Evolutionary conservation across 371 early-diverging fungal genomes (phyloP).

Genomic region (Syncephalastrum sp.): DNA sequence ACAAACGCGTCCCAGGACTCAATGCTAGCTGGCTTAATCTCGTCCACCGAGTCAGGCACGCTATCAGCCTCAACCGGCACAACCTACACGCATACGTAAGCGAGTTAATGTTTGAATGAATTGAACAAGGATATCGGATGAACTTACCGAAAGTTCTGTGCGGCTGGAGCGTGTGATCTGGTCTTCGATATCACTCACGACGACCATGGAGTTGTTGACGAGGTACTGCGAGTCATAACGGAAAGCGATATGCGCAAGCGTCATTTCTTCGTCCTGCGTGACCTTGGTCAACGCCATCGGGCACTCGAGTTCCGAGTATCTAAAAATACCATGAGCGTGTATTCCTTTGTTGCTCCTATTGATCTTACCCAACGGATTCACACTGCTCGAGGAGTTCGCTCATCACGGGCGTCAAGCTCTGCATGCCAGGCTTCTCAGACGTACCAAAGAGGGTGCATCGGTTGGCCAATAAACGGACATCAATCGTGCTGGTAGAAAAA

Average conservation of each 20-base stretch:
- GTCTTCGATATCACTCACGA: conserved; percentile 29
- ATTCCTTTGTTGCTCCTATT: too few species aligned
- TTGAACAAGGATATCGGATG: not conserved
- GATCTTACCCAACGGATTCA: conserved; percentile 22
- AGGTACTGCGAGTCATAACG: conserved; percentile 27
- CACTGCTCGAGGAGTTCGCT: conserved; percentile 17
- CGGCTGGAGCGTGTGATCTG: conserved; percentile 25
- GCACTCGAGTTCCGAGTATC: conserved; percentile 32
- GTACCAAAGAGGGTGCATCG: conserved; percentile 10
- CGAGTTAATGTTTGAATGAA: not conserved
- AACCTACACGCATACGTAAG: conserved; percentile 10
- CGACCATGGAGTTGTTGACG: conserved; percentile 19
- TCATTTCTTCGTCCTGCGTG: conserved; percentile 12
- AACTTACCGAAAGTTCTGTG: conserved; percentile 30
- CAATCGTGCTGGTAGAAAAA: not conserved
- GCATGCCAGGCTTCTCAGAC: too few species aligned
- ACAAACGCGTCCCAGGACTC: conserved; percentile 16
- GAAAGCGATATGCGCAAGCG: conserved; percentile 30
- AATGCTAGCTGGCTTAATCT: conserved; percentile 8
- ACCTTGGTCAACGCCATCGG: conserved; percentile 13
- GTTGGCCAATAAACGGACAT: conserved; percentile 34
- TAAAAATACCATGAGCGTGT: conserved; percentile 4
- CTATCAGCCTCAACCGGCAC: conserved; percentile 17
- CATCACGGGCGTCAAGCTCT: too few species aligned
- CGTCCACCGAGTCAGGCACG: not conserved